phyloP scores from a whole-genome alignment of 2,329 filamentous ascomycete genomes.

The Nothophoma quercina region DNA sequence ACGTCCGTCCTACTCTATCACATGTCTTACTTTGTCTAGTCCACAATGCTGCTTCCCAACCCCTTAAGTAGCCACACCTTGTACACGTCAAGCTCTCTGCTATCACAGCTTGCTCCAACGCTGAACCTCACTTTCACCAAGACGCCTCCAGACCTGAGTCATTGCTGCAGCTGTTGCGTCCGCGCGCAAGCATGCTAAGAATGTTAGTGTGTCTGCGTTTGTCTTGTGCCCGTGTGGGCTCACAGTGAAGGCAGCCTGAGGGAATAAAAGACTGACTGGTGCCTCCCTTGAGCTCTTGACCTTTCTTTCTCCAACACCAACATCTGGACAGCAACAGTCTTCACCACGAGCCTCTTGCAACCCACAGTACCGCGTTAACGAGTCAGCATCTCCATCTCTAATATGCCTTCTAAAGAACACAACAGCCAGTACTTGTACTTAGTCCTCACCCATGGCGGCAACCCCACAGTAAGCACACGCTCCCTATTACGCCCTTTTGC shows the following conservation, averaged over 20 bases:
- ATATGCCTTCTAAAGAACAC: slow-evolving; percentile 41
- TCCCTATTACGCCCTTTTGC: neutral
- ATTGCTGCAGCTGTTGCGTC: neutral
- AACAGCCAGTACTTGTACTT: slow-evolving; percentile 43
- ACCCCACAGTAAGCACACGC: slow-evolving; percentile 25
- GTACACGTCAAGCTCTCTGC: no score
- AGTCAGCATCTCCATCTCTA: neutral
- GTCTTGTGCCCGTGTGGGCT: slow-evolving; percentile 11
- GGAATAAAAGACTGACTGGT: neutral
- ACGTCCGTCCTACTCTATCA: no score
- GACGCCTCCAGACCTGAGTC: slow-evolving; percentile 13
- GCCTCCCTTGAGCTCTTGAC: neutral
- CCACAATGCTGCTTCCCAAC: no score
- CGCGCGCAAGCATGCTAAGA: slow-evolving; percentile 1
- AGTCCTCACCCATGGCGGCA: slow-evolving; percentile 35
- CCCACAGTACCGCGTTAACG: neutral
- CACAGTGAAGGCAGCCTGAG: slow-evolving; percentile 21
- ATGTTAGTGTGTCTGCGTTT: slow-evolving; percentile 15
- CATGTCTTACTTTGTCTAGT: no score
- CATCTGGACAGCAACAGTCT: neutral
- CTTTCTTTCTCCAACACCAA: neutral
- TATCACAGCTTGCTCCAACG: neutral
- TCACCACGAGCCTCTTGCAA: neutral
- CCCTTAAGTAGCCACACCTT: no score
- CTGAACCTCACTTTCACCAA: slow-evolving; percentile 17